Conservation (phyloP, 441 rosid genomes). For the Viola pubescens region DNA sequence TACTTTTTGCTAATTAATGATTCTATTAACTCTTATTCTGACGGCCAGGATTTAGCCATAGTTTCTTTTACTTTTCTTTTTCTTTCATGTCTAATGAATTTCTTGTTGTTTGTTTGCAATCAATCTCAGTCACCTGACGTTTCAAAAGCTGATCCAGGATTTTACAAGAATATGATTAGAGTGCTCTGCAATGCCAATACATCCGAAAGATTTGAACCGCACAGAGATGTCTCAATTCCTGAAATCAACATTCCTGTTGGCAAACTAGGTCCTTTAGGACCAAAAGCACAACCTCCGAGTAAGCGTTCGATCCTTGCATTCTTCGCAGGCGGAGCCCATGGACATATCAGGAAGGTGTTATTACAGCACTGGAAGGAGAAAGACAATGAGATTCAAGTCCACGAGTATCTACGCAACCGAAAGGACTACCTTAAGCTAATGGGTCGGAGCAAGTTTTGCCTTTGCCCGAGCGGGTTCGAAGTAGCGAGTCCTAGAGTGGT, state of each 20-base stretch:
- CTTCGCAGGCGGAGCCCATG: conserved; percentile 45
- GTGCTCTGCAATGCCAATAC: conserved; percentile 77
- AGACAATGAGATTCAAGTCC: conserved; percentile 32
- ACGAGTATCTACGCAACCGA: conserved; percentile 26
- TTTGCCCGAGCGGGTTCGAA: conserved; percentile 72
- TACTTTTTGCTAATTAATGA: too few species aligned
- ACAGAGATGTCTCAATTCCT: conserved; percentile 43
- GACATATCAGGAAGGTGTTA: conserved; percentile 31
- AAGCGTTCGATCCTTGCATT: conserved; percentile 38
- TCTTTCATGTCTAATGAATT: too few species aligned
- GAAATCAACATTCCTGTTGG: conserved; percentile 17
- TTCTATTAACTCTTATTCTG: too few species aligned
- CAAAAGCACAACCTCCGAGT: conserved; percentile 10
- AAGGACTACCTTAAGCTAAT: conserved; percentile 25
- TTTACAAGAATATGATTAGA: conserved; percentile 48
- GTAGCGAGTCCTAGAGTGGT: conserved; percentile 73
- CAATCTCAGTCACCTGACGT: conserved; percentile 1
- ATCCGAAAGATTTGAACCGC: conserved; percentile 66
- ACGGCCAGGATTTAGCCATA: too few species aligned
- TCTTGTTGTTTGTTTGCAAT: too few species aligned
- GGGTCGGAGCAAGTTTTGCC: conserved; percentile 38
- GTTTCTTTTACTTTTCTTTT: too few species aligned
- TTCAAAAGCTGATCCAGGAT: conserved; percentile 30
- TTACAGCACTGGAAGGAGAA: conserved; percentile 35
- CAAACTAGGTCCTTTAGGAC: conserved; percentile 19